Evolutionary conservation across 441 rosid species (phyloP).

Genomic region (Adansonia madagascariensis): DNA sequence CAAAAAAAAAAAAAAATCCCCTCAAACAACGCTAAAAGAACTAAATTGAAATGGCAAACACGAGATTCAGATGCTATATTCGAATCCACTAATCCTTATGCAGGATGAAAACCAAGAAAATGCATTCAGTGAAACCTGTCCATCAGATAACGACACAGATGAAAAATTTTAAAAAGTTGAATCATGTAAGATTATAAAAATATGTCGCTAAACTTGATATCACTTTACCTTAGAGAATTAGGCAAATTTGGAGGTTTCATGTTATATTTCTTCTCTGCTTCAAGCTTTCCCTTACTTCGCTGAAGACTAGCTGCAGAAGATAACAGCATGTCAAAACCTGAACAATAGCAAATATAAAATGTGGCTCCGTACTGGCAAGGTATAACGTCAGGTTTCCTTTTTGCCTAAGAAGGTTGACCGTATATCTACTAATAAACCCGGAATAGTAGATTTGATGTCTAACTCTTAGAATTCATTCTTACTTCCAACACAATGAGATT

Average conservation of each 20-base stretch:
- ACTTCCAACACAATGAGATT: not conserved
- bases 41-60: not conserved
- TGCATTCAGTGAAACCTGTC: not conserved
- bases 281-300: constrained; percentile 43
- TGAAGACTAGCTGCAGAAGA: constrained; percentile 52
- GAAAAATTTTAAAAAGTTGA: not conserved
- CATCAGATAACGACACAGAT: not conserved
- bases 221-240: constrained; percentile 54
- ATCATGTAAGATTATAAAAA: not conserved
- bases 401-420: constrained; percentile 8
- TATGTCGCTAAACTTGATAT: not conserved
- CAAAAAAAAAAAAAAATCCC: not conserved
- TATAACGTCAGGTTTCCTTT: not conserved
- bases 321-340: constrained; percentile 32
- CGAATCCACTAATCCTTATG: not conserved
- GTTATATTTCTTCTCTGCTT: constrained; percentile 37
- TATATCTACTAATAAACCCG: constrained; percentile 10
- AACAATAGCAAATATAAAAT: constrained; percentile 27
- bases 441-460: not conserved
- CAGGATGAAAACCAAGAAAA: constrained; percentile 15
- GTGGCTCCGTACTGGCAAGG: constrained; percentile 22
- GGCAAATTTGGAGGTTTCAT: constrained; percentile 38
- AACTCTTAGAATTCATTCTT: not conserved
- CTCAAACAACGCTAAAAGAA: constrained; percentile 4
- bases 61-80: constrained; percentile 2